Evolutionary conservation across 495 filamentous ascomycete genomes (phyloP), one percentile per base, ranked within the genome.

Genomic region (Xylaria bambusicola): DNA sequence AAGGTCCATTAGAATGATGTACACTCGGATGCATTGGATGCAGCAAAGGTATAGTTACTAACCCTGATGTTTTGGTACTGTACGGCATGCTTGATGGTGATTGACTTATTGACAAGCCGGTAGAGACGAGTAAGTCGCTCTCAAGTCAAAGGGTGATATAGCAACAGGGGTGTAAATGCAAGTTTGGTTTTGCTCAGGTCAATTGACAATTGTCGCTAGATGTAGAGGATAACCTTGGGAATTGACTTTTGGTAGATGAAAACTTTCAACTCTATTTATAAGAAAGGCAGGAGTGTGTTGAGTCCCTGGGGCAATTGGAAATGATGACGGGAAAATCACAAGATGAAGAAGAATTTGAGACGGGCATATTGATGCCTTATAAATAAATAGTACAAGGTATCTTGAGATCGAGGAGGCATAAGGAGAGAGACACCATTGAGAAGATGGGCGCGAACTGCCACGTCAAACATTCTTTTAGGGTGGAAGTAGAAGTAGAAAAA

Each of bases 401-500:
- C 20, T 17, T 26, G n/a, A 46, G 40, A 26, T 10, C 6, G 18
- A 35, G 17, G 1, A 26, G 24, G 15, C 6, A 47, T 9, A 36
- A 33, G 10, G 7, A 26, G 20, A 12, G n/a, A n/a, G n/a, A n/a
- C n/a, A n/a, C n/a, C n/a, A n/a, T n/a, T n/a, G n/a, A n/a, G n/a
- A n/a, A 24, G 15, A 47, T 0, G 29, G 40, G 27, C 20, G 41
- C 33, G 55, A 17, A 41, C 45, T 58, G 45, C 55, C 44, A 49
- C 55, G 45, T 40, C 55, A 49, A 48, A 13, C 20, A 40, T 5
- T 33, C 40, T 7, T 45, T 45, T n/a, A 35, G 40, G 54, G 15
- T 26, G 54, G 8, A 57, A 48, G 54, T 26, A 44, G 8, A 57
- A 48, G 54, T 48, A 50, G 33, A 49, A 58, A 49, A 46, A 58